Percentiles rank a stretch among this genome's conserved stretches.
These are phyloP conservation scores for Nephromyces sp. DNA, from an alignment of 169 alveolate species.

Conservation along the genomic window DNA sequence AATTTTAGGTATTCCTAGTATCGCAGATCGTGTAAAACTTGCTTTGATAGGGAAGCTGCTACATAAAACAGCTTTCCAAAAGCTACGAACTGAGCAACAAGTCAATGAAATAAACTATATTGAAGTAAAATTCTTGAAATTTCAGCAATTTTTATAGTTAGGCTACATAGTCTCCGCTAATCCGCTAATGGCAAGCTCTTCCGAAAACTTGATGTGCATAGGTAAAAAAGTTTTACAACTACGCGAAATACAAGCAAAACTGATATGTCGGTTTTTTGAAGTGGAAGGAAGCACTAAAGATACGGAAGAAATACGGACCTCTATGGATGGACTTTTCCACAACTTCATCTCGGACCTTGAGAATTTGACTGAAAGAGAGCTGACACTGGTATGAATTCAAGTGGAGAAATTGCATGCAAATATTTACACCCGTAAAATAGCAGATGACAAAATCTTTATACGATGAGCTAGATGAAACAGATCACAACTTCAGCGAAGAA, in stretches of 20 bases:
- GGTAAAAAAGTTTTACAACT: neutral
- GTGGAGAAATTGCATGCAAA: no score
- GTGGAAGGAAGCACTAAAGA: conserved; percentile 26
- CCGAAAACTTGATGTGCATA: conserved; percentile 19
- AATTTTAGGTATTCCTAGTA: conserved; percentile 36
- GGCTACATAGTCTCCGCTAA: conserved; percentile 39
- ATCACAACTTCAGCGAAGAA: no score
- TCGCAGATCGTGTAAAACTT: conserved; percentile 37
- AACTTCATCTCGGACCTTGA: conserved; percentile 7
- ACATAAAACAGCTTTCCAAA: conserved; percentile 20
- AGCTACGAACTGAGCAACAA: conserved; percentile 35
- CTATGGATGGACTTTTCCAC: conserved; percentile 12
- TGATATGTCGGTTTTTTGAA: neutral
- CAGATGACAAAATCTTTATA: no score
- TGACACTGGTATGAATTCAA: neutral
- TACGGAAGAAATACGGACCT: conserved; percentile 30
- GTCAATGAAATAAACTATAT: neutral
- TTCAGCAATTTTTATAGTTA: conserved; percentile 7
- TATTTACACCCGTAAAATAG: no score
- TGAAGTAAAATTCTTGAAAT: neutral
- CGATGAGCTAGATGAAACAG: no score
- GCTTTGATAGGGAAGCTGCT: conserved; percentile 21
- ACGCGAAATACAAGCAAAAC: neutral
- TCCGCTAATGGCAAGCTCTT: conserved; percentile 19
- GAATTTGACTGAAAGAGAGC: conserved; percentile 20